A percentile compares a stretch with the other conserved stretches of the same genome.
These are phyloP conservation scores for Nephromyces sp. DNA, from an alignment of 169 alveolate genomes.

Conservation along the genomic window DNA sequence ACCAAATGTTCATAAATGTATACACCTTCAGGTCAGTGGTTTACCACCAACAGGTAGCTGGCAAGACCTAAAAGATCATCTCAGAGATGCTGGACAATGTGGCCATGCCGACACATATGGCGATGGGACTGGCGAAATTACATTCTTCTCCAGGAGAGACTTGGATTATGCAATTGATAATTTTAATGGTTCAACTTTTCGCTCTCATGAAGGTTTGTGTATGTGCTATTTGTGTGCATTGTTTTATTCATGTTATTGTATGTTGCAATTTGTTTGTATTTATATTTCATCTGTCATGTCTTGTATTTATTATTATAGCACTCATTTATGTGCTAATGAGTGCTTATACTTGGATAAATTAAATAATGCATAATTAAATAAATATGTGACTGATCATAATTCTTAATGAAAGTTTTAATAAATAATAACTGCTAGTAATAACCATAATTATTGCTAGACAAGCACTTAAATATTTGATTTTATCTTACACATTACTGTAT, in stretches of 20 bases:
- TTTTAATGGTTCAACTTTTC: conserved; percentile 65
- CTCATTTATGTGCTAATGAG: too few species aligned
- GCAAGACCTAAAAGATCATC: conserved; percentile 69
- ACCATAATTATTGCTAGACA: too few species aligned
- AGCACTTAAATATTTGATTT: too few species aligned
- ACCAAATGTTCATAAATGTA: too few species aligned
- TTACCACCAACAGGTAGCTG: conserved; percentile 61
- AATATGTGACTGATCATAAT: too few species aligned
- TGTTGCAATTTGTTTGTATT: not conserved
- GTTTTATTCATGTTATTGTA: not conserved
- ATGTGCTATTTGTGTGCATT: too few species aligned
- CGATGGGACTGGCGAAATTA: conserved; percentile 70
- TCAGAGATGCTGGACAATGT: conserved; percentile 62
- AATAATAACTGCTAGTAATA: too few species aligned
- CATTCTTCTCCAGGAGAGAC: conserved; percentile 63
- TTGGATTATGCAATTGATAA: conserved; percentile 68
- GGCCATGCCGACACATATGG: conserved; percentile 57
- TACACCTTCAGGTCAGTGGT: conserved; percentile 50
- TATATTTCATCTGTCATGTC: not conserved
- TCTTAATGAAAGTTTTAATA: too few species aligned
- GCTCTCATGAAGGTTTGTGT: conserved; percentile 68
- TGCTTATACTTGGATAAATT: not conserved
- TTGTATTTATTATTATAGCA: not conserved
- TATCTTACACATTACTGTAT: too few species aligned
- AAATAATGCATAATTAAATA: too few species aligned